Evolutionary conservation across 129 eudicot species (phyloP), one percentile per base, ranked within the genome.

Genomic region (Artemisia annua): DNA sequence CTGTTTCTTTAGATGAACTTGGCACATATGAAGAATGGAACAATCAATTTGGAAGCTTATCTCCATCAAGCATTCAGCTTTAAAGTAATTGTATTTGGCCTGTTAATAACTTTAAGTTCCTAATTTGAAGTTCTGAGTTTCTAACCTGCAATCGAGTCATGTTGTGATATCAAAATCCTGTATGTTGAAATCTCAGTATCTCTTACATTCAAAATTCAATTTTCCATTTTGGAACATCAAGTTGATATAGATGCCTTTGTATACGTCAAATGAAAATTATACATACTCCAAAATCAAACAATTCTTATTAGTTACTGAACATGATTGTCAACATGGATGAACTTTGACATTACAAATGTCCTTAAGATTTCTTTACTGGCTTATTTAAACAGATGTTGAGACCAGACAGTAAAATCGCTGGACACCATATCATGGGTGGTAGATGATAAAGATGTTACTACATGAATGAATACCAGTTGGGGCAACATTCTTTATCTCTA

Each of bases 1-100:
- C 46, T 39, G 46, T 39, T 39, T 39, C 46, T 39, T 8, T 39
- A 39, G 2, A 39, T 39, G 46, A 39, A 39, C 46, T 39, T 39
- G 46, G 11, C 46, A 39, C 46, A 8, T 94, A 94, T 66, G 99
- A 84, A 80, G 78, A 73, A 0, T 94, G 99, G 99, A 90, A 90
- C 81, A 81, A 80, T 39, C 91, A 88, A 69, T 94, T 94, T 35
- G 97, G 99, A 11, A 90, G 99, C 84, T 80, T 94, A 72, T 69
- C 97, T 2, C 62, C 69, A 60, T 63, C 78, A 52, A 74, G 26
- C 43, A 63, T n/a, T 72, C 28, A 70, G 76, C 30, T 63, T 77
- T 24, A 3, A 51, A 32, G 61, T 22, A 18, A 69, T 35, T 14
- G 43, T 69, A 61, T 28, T 28, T 69, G 3, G 11, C 19, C 30